Evolutionary conservation across 805 yeast species (phyloP).

Genomic region (Scheffersomyces coipomensis): DNA sequence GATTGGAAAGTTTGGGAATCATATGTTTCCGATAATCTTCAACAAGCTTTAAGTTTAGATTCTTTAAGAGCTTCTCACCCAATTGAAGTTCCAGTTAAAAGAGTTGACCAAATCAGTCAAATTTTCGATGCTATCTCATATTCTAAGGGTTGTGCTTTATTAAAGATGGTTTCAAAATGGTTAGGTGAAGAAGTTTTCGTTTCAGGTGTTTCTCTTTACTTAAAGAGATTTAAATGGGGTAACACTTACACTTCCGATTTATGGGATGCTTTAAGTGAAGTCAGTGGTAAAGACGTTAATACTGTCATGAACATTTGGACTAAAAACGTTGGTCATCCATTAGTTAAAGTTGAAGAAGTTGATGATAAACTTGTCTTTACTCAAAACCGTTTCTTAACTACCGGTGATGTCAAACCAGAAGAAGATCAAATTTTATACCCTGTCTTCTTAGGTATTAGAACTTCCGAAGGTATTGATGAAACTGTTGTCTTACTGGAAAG

Average conservation of each 20-base stretch:
- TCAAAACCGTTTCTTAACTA: slow-evolving; percentile 72
- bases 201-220: slow-evolving; percentile 75
- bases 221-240: slow-evolving; percentile 73
- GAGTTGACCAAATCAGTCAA: slow-evolving; percentile 79
- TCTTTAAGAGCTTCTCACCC: slow-evolving; percentile 83
- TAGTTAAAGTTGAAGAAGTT: slow-evolving; percentile 62
- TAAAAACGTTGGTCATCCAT: slow-evolving; percentile 74
- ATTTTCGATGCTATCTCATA: slow-evolving; percentile 84
- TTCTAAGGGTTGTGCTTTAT: slow-evolving; percentile 74
- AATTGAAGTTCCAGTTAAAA: slow-evolving; percentile 76
- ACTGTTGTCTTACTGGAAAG: slow-evolving; percentile 50
- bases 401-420: slow-evolving; percentile 74
- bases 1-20: slow-evolving; percentile 88
- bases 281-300: slow-evolving; percentile 70
- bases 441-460: slow-evolving; percentile 65
- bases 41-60: slow-evolving; percentile 72
- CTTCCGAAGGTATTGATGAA: slow-evolving; percentile 59
- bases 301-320: slow-evolving; percentile 81
- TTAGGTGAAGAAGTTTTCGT: slow-evolving; percentile 75
- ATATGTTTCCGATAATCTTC: slow-evolving; percentile 75
- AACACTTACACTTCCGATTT: slow-evolving; percentile 75
- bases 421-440: slow-evolving; percentile 72
- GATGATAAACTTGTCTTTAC: slow-evolving; percentile 49
- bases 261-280: slow-evolving; percentile 72
- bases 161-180: slow-evolving; percentile 79